Conservation (phyloP, 2,329 filamentous ascomycete genomes). For the Nothophoma quercina region DNA sequence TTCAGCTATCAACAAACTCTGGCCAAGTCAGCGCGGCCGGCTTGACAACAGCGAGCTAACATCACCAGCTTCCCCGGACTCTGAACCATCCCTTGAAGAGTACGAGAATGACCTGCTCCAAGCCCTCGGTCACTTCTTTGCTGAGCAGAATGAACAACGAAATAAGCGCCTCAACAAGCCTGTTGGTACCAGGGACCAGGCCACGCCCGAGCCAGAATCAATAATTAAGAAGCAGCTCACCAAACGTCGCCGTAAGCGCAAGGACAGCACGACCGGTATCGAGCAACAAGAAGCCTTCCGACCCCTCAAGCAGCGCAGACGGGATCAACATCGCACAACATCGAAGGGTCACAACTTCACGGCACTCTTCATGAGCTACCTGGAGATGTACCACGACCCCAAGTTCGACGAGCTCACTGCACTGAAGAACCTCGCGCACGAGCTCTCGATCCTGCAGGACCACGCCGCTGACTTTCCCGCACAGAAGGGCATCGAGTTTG, state of each 20-base stretch:
- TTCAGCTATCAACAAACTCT: not conserved
- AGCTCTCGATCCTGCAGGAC: not conserved
- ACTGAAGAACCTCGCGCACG: not conserved
- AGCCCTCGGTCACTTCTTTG: not conserved
- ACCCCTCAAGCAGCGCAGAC: not conserved
- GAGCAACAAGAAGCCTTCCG: not conserved
- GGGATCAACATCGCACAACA: not conserved
- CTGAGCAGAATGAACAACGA: not conserved
- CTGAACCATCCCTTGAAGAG: not conserved
- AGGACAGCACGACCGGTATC: not conserved
- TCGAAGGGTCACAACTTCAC: not conserved
- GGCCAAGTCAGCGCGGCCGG: no score
- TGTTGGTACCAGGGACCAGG: no score
- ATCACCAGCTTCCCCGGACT: not conserved
- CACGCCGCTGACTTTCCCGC: not conserved
- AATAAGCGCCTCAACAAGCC: no score
- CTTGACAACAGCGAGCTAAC: no score
- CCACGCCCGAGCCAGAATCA: not conserved
- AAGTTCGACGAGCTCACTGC: conserved; percentile 5
- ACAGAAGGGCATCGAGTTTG: not conserved
- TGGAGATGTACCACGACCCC: conserved; percentile 3
- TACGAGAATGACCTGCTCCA: not conserved
- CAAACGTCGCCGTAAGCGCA: conserved; percentile 1
- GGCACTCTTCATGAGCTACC: conserved; percentile 10
- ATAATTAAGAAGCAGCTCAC: not conserved